A percentile compares a stretch with the other conserved stretches of the same genome.
Conservation (phyloP, 2,329 filamentous ascomycete genomes). For the Alternaria arbusti region DNA sequence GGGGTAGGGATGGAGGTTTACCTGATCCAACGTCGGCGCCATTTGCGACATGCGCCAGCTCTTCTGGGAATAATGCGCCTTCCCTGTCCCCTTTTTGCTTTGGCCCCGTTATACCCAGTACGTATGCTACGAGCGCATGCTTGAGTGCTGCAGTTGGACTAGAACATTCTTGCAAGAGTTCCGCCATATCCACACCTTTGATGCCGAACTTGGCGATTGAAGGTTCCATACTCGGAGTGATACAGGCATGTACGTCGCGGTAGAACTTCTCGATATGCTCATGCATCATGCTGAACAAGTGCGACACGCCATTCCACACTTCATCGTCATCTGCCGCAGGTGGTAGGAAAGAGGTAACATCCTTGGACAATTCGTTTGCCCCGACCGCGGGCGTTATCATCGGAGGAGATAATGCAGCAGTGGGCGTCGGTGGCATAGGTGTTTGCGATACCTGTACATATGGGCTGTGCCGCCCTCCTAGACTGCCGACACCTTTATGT, state of each 20-base stretch:
- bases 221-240: constrained; percentile 41
- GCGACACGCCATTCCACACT: constrained; percentile 25
- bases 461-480: constrained; percentile 22
- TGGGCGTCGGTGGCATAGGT: constrained; percentile 10
- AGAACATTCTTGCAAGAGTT: constrained; percentile 32
- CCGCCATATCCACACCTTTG: constrained; percentile 28
- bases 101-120: constrained; percentile 30
- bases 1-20: not conserved
- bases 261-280: constrained; percentile 42
- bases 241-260: constrained; percentile 42
- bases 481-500: constrained; percentile 22
- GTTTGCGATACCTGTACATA: constrained; percentile 39
- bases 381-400: constrained; percentile 7
- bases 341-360: constrained; percentile 30
- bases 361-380: constrained; percentile 15
- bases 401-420: not conserved
- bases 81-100: constrained; percentile 12
- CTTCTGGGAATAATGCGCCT: constrained; percentile 30
- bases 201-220: constrained; percentile 37
- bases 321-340: constrained; percentile 29
- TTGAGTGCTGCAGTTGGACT: constrained; percentile 38
- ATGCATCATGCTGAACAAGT: constrained; percentile 36
- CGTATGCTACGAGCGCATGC: constrained; percentile 37
- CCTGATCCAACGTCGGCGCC: not conserved
- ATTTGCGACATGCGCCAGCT: constrained; percentile 17